Base-by-base conservation (phyloP, 768 basidiomycete genomes). In the Pleurotus pulmonarius region DNA sequence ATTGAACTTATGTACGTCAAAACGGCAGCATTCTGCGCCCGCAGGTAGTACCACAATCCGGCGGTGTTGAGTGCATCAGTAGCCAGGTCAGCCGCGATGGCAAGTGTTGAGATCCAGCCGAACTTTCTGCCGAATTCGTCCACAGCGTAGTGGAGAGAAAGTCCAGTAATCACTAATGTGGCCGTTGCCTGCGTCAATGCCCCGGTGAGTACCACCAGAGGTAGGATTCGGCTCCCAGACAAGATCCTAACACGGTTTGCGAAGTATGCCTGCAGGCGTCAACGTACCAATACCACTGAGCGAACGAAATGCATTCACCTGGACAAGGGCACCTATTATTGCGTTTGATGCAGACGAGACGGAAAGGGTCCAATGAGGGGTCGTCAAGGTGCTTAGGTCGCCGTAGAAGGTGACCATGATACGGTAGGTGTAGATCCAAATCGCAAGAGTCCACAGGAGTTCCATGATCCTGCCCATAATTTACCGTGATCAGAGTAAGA, bases 351-450 rank as follows among this genome's bases (percentile, higher is more conserved):
- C 9, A 3, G 11, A 40, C 2, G 39, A 40, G 11, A 40, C 39
- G n/a, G 39, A 11, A 11, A 40, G 39, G 9, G 13, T 45, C 55
- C 55, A 56, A 7, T 47, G n/a, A 4, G 15, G 5, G 11, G n/a
- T 44, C 3, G 13, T 38, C 12, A 56, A 29, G 3, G 24, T 34
- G 5, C 25, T 34, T 15, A 46, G 55, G 8, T 46, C 11, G 3
- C 55, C 55, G 29, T 56, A 56, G 45, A 56, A 56, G 18, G 55
- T 56, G 45, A 56, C 55, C 5, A 46, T 56, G 11, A 56, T n/a
- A 5, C 55, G 55, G 13, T 56, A 56, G 0, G 47, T 46, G n/a
- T 56, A 56, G 4, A 46, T 20, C 55, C 55, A 56, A 25, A 20
- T 18, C 15, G 34, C 44, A 39, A 54, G n/a, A 15, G 49, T 54